Evolutionary conservation across 108 stramenopile species (phyloP).

Genomic region (Hondaea fermentalgiana): DNA sequence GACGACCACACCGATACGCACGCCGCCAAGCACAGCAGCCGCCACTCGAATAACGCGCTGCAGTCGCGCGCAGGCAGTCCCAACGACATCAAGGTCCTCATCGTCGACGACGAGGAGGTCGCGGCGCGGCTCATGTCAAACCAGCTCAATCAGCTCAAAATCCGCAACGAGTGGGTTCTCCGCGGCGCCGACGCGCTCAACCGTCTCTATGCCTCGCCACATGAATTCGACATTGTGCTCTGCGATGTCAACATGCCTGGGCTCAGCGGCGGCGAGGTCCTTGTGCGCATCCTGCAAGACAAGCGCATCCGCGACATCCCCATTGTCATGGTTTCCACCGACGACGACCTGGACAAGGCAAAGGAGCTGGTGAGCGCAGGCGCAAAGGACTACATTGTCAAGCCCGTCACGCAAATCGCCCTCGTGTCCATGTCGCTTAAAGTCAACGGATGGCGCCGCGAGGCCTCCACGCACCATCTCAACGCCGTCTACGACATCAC

Average conservation of each 20-base stretch:
- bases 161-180: conserved; percentile 4
- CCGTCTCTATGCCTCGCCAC: neutral
- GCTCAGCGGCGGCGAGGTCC: neutral
- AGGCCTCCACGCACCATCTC: neutral
- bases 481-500: neutral
- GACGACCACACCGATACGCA: neutral
- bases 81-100: conserved; percentile 11
- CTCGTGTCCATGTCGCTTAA: neutral
- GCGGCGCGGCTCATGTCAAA: neutral
- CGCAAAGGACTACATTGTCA: conserved; percentile 14
- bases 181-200: neutral
- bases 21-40: neutral
- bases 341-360: neutral
- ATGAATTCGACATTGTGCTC: neutral
- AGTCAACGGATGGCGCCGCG: neutral
- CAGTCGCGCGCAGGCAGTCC: neutral
- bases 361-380: conserved; percentile 10
- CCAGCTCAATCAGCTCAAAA: neutral
- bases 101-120: neutral
- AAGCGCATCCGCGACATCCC: neutral
- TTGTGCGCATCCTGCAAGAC: neutral
- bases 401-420: neutral
- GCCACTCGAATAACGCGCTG: neutral
- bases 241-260: conserved; percentile 14
- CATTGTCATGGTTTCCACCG: neutral